Percentiles rank a stretch among this genome's conserved stretches.
These are phyloP conservation scores for Sporodiniella umbellata DNA, from an alignment of 371 early-diverging fungal species.

Conservation along the genomic window DNA sequence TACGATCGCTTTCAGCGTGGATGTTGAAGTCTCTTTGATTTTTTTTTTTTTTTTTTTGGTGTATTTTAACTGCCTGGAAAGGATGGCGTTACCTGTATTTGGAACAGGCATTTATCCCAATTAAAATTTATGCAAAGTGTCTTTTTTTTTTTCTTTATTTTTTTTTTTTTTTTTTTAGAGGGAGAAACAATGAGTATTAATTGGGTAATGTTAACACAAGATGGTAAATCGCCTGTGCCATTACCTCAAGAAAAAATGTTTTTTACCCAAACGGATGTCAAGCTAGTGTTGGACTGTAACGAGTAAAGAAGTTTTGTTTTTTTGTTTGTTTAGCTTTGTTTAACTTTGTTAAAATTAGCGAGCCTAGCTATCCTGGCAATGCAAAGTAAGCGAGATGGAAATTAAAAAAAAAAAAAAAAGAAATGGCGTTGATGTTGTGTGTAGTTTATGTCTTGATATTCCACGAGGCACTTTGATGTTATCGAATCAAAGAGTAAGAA, in stretches of 20 bases:
- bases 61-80: too few relatives aligned
- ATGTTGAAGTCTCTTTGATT: too few relatives aligned
- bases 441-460: conserved; percentile 27
- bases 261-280: conserved; percentile 29
- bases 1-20: too few relatives aligned
- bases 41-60: too few relatives aligned
- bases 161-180: neutral
- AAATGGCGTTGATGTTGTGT: neutral
- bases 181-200: conserved; percentile 47
- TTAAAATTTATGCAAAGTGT: neutral
- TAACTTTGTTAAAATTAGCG: conserved; percentile 5
- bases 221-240: conserved; percentile 34
- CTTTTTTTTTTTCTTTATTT: neutral
- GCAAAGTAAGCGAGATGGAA: conserved; percentile 30
- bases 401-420: neutral
- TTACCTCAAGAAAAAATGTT: conserved; percentile 52
- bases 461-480: conserved; percentile 32
- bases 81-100: neutral
- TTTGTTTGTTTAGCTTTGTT: neutral
- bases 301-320: conserved; percentile 16
- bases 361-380: conserved; percentile 39
- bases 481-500: conserved; percentile 48
- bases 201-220: conserved; percentile 47
- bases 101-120: neutral
- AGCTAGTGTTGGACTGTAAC: conserved; percentile 35